Evolutionary conservation across 1,284 basidiomycete genomes (phyloP).

Genomic region (Ceratobasidium sp.): DNA sequence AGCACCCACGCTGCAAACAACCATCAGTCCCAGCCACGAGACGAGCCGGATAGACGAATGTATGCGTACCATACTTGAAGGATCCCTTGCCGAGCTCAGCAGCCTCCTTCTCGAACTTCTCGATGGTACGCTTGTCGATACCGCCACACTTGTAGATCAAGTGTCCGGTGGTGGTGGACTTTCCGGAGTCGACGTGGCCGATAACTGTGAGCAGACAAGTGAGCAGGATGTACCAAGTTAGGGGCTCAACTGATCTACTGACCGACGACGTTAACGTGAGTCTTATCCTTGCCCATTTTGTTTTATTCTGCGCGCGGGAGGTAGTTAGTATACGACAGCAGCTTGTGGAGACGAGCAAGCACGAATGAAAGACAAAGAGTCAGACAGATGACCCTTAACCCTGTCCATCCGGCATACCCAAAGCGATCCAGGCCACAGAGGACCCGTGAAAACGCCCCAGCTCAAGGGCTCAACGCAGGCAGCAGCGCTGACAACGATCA

Average conservation of each 20-base stretch:
- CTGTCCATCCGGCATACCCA: constrained; percentile 43
- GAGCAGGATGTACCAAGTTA: constrained; percentile 26
- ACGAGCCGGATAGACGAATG: constrained; percentile 42
- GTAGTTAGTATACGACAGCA: constrained; percentile 27
- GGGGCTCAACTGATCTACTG: constrained; percentile 57
- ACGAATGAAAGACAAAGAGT: constrained; percentile 46
- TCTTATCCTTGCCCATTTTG: constrained; percentile 92
- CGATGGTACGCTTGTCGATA: constrained; percentile 99
- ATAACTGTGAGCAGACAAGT: constrained; percentile 72
- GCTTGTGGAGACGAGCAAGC: constrained; percentile 48
- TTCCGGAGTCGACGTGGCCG: constrained; percentile 97
- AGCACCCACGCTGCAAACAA: constrained; percentile 90
- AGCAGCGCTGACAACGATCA: constrained; percentile 16
- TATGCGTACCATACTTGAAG: constrained; percentile 89
- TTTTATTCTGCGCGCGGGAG: constrained; percentile 43
- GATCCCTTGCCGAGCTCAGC: constrained; percentile 99
- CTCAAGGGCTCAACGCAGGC: not conserved
- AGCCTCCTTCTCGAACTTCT: constrained; percentile 99
- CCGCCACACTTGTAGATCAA: constrained; percentile 99
- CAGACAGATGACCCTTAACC: constrained; percentile 41
- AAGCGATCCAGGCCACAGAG: constrained; percentile 37
- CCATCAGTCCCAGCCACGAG: constrained; percentile 36
- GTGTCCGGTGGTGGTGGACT: constrained; percentile 99
- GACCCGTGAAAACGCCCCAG: constrained; percentile 12
- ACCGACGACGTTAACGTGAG: constrained; percentile 93